Conservation (phyloP, 2,329 filamentous ascomycete species). For the Dichotomopilus funicola region DNA sequence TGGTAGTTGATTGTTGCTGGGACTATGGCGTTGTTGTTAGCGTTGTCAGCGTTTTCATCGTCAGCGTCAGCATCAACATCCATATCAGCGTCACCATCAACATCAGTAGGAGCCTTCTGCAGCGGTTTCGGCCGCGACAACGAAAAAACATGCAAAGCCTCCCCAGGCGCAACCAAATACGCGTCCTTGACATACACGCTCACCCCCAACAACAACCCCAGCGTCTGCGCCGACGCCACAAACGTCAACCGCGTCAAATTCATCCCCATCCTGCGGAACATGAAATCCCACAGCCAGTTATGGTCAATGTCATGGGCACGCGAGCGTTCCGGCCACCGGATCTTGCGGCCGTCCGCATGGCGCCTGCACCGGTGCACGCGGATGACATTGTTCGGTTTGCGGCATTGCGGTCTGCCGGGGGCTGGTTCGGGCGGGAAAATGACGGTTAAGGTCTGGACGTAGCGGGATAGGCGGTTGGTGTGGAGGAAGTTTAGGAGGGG, state of each 20-base stretch:
- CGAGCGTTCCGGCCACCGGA: no score
- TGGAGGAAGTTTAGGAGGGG: slow-evolving; percentile 36
- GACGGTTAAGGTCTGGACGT: slow-evolving; percentile 38
- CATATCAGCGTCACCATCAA: no score
- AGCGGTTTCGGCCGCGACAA: slow-evolving; percentile 28
- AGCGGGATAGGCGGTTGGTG: slow-evolving; percentile 32
- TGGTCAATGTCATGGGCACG: slow-evolving; percentile 19
- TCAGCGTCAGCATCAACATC: no score
- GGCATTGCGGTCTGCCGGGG: background rate
- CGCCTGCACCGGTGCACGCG: no score
- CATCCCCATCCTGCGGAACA: slow-evolving; percentile 42
- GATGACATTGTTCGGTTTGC: background rate
- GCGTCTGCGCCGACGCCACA: slow-evolving; percentile 54
- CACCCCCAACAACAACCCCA: slow-evolving; percentile 55
- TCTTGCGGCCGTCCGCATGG: no score
- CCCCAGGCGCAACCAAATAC: slow-evolving; percentile 52
- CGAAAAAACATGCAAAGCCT: slow-evolving; percentile 55
- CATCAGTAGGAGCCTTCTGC: no score
- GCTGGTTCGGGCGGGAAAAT: slow-evolving; percentile 24
- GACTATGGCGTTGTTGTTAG: no score
- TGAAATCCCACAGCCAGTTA: slow-evolving; percentile 48
- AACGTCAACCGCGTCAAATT: slow-evolving; percentile 50
- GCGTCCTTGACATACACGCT: slow-evolving; percentile 50
- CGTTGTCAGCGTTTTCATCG: no score
- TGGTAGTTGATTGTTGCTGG: no score